Conservation (phyloP, 495 filamentous ascomycete species). For the Neurospora africana region DNA sequence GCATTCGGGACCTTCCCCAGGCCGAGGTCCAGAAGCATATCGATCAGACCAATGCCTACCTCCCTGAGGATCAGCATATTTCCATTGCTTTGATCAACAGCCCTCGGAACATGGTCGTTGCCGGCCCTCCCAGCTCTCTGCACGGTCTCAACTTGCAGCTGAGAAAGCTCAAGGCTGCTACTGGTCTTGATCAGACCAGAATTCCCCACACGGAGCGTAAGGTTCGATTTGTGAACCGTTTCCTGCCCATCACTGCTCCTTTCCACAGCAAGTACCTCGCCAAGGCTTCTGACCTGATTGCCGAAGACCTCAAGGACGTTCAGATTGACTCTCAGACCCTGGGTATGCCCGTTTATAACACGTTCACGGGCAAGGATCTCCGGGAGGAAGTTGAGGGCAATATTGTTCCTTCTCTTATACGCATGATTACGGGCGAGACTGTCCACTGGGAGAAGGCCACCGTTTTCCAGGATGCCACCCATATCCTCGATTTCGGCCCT, state of each 20-base stretch:
- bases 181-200: conserved; percentile 89
- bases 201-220: conserved; percentile 93
- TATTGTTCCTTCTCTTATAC: conserved; percentile 71
- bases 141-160: conserved; percentile 91
- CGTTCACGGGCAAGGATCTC: conserved; percentile 74
- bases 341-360: conserved; percentile 77
- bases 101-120: conserved; percentile 91
- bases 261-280: conserved; percentile 94
- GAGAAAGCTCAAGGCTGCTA: conserved; percentile 92
- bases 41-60: conserved; percentile 88
- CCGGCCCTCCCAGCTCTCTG: conserved; percentile 87
- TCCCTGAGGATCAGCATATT: conserved; percentile 86
- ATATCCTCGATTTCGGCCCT: conserved; percentile 92
- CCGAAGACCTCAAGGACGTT: conserved; percentile 78
- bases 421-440: conserved; percentile 84
- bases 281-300: conserved; percentile 65
- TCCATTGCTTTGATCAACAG: conserved; percentile 93
- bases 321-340: conserved; percentile 56
- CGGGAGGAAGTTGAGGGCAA: conserved; percentile 47
- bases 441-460: conserved; percentile 96
- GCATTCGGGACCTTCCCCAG: conserved; percentile 81
- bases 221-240: conserved; percentile 90
- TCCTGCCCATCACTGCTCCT: conserved; percentile 92
- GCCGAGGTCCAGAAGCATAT: conserved; percentile 87
- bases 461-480: conserved; percentile 75